Base-by-base conservation (phyloP, 148 eudicot genomes). In the Rhododendron ferrugineum region DNA sequence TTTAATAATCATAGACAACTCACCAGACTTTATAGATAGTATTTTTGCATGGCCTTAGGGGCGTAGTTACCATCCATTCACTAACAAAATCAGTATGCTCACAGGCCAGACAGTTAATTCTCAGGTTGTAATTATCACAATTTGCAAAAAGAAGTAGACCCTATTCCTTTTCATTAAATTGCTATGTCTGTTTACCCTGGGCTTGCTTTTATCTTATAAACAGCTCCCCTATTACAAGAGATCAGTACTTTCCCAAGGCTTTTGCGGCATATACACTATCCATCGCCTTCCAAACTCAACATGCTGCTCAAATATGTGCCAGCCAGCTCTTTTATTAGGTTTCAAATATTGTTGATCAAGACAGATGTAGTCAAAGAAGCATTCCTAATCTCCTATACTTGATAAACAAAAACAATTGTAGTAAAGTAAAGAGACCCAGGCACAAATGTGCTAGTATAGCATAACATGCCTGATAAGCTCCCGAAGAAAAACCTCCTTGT, bases 401-500 rank as follows among this genome's bases (percentile, higher is more conserved):
- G 3, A 82, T 42, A 23, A 22, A 36, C 13, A 58, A 60, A 40
- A 18, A 40, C 72, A 46, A 28, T 46, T 28, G 10, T 54, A 83
- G 34, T 66, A 80, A 64, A 36, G 60, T 80, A 44, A 78, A 54
- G 22, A 18, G 37, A 54, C 72, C 47, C 73, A 23, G 28, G 58
- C 26, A 62, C 6, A 80, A 72, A 49, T 56, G 52, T 1, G 47
- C 37, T 18, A 42, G 30, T 72, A 84, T 58, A 73, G 42, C 54
- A 85, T 30, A 46, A 86, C 82, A 74, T 86, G 91, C 99, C 99
- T 97, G 94, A 97, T 90, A 74, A 97, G 95, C 88, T 97, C 99
- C 82, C 99, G 89, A 72, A 97, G 95, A 84, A 97, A 97, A 54
- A 97, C 98, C 80, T 97, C 99, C 88, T 95, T 95, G 90, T 97